Base-by-base conservation (phyloP, 2,329 filamentous ascomycete genomes). In the Acrocalymma vagum region DNA sequence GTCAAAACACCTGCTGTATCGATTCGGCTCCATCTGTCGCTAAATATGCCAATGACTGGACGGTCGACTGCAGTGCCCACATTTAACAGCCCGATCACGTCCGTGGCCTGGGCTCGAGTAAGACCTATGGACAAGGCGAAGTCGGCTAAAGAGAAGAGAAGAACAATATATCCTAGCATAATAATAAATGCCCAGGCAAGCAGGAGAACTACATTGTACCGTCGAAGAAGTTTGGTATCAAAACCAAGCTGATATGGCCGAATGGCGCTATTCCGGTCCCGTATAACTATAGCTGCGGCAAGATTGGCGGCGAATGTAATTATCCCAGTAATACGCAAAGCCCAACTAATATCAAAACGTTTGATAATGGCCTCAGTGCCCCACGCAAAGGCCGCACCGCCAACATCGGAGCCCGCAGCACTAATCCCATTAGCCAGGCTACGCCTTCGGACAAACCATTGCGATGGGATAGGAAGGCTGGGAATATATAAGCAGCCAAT, bases 131-230 rank as follows among this genome's bases (percentile, higher is more conserved):
- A 73, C 8, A 65, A 48, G 2, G 72, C 75, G 48, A 75, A 80
- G 40, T 75, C 72, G 0, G 75, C 70, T n/a, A 80, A 46, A 8
- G 70, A 75, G 51, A 70, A 78, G 2, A 79, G 55, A n/a, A 78
- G 46, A 2, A 68, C 63, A 38, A 78, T 72, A 41, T 79, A 79
- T 2, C 76, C 76, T 2, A 79, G 53, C 58, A 79, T 70, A 36
- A 63, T 73, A 15, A 71, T 58, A 38, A 78, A 76, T 6, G 63
- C 70, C 71, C 73, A 78, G 0, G 46, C 44, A 3, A 74, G 59
- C 22, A 76, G 50, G 3, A 76, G 47, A 3, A 69, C 11, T 1
- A 72, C 68, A 3, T 66, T 58, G 13, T 65, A 59, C 9, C 65
- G 61, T n/a, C 50, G 46, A 1, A 76, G 52, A 6, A 74, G 60